phyloP scores from a whole-genome alignment of 2,329 filamentous ascomycete species.

The Ascochyta viciae-villosae region DNA sequence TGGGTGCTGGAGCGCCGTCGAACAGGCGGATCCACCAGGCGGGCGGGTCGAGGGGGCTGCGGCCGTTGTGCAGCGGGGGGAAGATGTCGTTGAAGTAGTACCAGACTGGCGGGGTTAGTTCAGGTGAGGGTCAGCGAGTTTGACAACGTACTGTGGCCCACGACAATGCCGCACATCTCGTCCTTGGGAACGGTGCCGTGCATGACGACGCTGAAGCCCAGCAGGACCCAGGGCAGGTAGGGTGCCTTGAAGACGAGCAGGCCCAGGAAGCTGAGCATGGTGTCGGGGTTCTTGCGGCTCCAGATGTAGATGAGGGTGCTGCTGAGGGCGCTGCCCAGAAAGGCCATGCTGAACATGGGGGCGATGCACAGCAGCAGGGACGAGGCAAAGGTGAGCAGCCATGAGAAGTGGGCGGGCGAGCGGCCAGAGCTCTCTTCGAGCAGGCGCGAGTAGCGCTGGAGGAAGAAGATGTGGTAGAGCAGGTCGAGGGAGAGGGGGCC shows the following conservation, averaged over 20 bases:
- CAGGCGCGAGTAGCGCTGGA: conserved; percentile 93
- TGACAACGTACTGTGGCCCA: conserved; percentile 73
- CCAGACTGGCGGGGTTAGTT: conserved; percentile 66
- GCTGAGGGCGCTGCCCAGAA: conserved; percentile 90
- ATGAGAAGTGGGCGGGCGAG: conserved; percentile 92
- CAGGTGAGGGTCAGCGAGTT: too few species aligned
- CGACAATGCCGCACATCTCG: conserved; percentile 92
- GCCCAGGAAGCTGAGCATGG: conserved; percentile 83
- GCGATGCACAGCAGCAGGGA: conserved; percentile 80
- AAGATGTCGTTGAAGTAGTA: conserved; percentile 99
- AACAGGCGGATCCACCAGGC: conserved; percentile 89
- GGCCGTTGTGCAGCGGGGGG: conserved; percentile 84
- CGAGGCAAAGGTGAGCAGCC: conserved; percentile 88
- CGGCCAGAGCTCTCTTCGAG: conserved; percentile 93
- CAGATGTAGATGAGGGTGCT: conserved; percentile 97
- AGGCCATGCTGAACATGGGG: conserved; percentile 88
- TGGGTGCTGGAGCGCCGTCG: conserved; percentile 54
- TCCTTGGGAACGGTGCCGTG: conserved; percentile 91
- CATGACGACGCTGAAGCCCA: conserved; percentile 89
- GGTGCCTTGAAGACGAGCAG: conserved; percentile 91
- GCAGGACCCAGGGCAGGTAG: conserved; percentile 94
- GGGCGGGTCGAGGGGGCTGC: conserved; percentile 86
- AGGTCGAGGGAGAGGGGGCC: conserved; percentile 93
- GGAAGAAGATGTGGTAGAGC: conserved; percentile 97
- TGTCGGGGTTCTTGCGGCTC: conserved; percentile 93